Percentiles rank a stretch among this genome's conserved stretches.
Evolutionary conservation across 2,329 filamentous ascomycete species (phyloP).

Genomic region (Trichoderma brevicompactum): DNA sequence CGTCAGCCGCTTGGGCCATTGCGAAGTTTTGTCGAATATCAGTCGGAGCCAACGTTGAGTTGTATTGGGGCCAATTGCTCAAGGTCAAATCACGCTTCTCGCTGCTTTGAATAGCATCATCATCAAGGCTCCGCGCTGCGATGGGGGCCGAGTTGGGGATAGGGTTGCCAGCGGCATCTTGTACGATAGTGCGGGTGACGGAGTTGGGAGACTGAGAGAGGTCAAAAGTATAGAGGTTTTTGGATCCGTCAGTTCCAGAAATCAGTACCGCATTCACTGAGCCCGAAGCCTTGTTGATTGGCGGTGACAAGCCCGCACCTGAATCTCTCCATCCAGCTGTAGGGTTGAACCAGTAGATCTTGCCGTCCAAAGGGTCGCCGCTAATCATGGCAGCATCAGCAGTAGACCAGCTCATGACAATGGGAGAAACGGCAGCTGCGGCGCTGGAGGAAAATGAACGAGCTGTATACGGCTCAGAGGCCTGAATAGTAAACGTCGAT

Average conservation of each 20-base stretch:
- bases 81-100: slow-evolving; percentile 56
- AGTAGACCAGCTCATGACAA: slow-evolving; percentile 75
- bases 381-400: slow-evolving; percentile 75
- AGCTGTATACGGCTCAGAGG: slow-evolving; percentile 67
- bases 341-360: slow-evolving; percentile 73
- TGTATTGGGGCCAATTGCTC: slow-evolving; percentile 76
- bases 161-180: slow-evolving; percentile 62
- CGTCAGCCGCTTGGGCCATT: slow-evolving; percentile 67
- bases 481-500: slow-evolving; percentile 75
- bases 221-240: slow-evolving; percentile 78
- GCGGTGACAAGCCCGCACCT: slow-evolving; percentile 64
- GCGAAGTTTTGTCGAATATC: slow-evolving; percentile 70
- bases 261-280: slow-evolving; percentile 66
- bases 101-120: background rate
- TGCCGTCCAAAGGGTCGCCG: slow-evolving; percentile 63
- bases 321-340: slow-evolving; percentile 68
- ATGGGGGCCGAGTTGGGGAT: slow-evolving; percentile 53
- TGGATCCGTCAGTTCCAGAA: slow-evolving; percentile 75
- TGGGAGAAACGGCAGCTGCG: slow-evolving; percentile 68
- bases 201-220: slow-evolving; percentile 73
- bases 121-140: slow-evolving; percentile 40
- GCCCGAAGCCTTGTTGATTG: slow-evolving; percentile 62
- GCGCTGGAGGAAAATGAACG: slow-evolving; percentile 61
- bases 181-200: slow-evolving; percentile 71
- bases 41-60: slow-evolving; percentile 70